Conservation (phyloP, 106 monocot species). For the Ottelia alismoides region DNA sequence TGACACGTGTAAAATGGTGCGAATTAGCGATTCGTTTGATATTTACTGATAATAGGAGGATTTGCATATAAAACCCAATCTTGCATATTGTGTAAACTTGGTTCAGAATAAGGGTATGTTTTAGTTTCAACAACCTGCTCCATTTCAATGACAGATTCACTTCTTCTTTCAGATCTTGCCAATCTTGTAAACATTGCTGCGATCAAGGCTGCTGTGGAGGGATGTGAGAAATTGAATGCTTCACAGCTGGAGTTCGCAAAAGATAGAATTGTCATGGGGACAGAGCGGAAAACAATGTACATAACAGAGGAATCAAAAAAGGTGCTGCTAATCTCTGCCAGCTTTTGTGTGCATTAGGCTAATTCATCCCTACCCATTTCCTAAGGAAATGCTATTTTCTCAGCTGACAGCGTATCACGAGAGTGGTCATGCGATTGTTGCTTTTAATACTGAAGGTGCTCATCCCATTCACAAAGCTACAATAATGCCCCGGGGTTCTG, state of each 20-base stretch:
- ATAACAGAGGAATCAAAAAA: conserved; percentile 91
- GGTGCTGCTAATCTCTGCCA: conserved; percentile 25
- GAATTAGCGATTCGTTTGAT: no score
- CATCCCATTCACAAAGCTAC: conserved; percentile 97
- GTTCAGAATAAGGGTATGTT: no score
- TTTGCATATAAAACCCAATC: no score
- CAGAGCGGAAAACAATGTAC: conserved; percentile 84
- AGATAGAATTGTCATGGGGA: conserved; percentile 96
- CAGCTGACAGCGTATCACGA: conserved; percentile 98
- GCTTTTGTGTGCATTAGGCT: not conserved
- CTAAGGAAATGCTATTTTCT: conserved; percentile 6
- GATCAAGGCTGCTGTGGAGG: conserved; percentile 96
- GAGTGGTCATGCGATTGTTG: conserved; percentile 93
- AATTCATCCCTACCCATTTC: conserved; percentile 2
- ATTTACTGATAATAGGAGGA: no score
- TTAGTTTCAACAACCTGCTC: no score
- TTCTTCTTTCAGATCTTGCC: conserved; percentile 63
- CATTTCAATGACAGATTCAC: not conserved
- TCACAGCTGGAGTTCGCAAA: conserved; percentile 85
- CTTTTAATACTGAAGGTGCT: conserved; percentile 89
- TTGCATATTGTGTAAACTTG: no score
- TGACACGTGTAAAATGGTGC: not conserved
- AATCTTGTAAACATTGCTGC: conserved; percentile 97
- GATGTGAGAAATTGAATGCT: conserved; percentile 52
- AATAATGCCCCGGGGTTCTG: conserved; percentile 86